Base-by-base conservation (phyloP, 1,139 yeast genomes). In the Taiozyma sp. region DNA sequence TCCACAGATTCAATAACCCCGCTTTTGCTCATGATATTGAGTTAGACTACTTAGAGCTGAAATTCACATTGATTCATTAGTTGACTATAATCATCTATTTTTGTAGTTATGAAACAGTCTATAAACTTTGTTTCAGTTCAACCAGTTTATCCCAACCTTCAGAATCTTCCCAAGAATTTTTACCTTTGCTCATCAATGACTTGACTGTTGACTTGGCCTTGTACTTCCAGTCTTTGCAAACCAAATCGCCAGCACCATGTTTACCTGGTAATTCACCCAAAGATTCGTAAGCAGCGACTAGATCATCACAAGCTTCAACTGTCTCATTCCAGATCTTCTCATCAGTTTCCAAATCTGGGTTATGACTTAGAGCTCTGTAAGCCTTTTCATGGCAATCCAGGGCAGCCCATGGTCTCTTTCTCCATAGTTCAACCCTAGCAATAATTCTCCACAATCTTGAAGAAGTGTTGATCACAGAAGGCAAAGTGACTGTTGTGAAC, bases 161-260 rank as follows among this genome's bases (percentile, higher is more conserved):
- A 3, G 87, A 75, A 57, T 80, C 92, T 62, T 88, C 92, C 96
- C 96, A 90, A 63, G 77, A 79, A 34, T 76, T 73, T 61, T 80
- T 86, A 16, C 96, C 97, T 63, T 85, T 87, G 28, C 95, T 85
- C 80, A 87, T 78, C 57, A 91, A 72, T 1, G 90, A 79, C 60
- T 96, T 77, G 16, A 91, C 76, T 0, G 89, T 74, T 12, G 87
- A 79, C 57, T 83, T 78, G 2, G 96, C 84, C 66, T 91, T 91
- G 70, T 86, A 89, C 63, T 81, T 86, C 98, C 98, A 92, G 65
- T 91, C 96, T 61, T 84, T 81, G 66, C 97, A 91, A 7, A 93
- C 96, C 16, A 87, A 64, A 61, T 87, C 91, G 2, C 85, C 97
- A 4, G 90, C 91, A 29, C 87, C 88, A 59, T 85, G 81, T 60